Percentiles rank a stretch among this genome's conserved stretches.
These are phyloP conservation scores for Arabidopsis arenosa DNA, from an alignment of 345 rosid genomes.

Conservation along the genomic window DNA sequence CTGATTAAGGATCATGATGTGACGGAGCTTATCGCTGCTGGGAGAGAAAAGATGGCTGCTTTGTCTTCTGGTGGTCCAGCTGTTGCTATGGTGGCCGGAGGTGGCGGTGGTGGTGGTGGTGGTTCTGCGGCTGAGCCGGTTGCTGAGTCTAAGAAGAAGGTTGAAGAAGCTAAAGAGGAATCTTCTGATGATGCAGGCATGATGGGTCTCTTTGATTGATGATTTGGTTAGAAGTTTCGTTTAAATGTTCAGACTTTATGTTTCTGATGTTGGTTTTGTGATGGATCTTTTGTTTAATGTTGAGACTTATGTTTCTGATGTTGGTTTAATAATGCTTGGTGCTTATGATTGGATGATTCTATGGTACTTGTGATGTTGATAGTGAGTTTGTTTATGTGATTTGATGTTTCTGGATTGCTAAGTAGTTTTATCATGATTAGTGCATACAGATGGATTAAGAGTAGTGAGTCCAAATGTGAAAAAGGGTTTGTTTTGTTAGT, in stretches of 20 bases:
- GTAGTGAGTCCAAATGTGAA: no score
- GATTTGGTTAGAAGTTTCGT: background rate
- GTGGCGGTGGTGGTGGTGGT: slow-evolving; percentile 6
- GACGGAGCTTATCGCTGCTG: slow-evolving; percentile 36
- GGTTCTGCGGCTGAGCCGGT: slow-evolving; percentile 26
- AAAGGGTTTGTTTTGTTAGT: no score
- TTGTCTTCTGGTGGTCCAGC: slow-evolving; percentile 28
- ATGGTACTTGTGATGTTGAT: no score
- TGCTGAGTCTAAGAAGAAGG: slow-evolving; percentile 22
- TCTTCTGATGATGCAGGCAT: slow-evolving; percentile 41
- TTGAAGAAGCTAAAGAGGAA: slow-evolving; percentile 39
- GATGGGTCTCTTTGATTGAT: slow-evolving; percentile 41
- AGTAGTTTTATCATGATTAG: no score
- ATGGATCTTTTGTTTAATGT: background rate
- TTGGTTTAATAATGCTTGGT: background rate
- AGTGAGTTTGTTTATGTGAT: no score
- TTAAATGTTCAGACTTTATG: background rate
- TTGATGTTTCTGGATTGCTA: no score
- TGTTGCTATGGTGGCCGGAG: slow-evolving; percentile 33
- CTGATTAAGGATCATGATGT: slow-evolving; percentile 30
- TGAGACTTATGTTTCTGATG: background rate
- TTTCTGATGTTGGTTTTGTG: background rate
- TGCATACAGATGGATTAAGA: no score
- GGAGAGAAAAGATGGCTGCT: slow-evolving; percentile 37
- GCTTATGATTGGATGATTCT: background rate